These are phyloP conservation scores for Dysphania ambrosioides DNA, from an alignment of 148 eudicot species.

Conservation along the genomic window DNA sequence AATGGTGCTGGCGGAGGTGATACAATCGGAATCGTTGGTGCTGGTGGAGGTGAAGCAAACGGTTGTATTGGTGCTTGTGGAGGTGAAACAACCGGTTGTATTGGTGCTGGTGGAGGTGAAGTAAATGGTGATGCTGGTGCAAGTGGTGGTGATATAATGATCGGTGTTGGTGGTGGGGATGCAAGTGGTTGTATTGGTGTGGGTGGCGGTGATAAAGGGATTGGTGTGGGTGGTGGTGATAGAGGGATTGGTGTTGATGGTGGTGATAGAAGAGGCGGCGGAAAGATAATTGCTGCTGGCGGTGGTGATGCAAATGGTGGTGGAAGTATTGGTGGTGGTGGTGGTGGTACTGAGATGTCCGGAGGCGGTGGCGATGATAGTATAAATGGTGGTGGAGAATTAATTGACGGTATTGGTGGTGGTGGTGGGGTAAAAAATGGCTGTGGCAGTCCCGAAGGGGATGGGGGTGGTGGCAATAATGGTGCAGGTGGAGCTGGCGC, in stretches of 20 bases:
- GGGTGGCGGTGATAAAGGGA: conserved; percentile 17
- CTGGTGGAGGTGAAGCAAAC: conserved; percentile 20
- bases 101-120: conserved; percentile 21
- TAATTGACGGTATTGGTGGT: conserved; percentile 2
- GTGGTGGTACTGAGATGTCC: conserved; percentile 6
- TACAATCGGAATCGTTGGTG: background rate
- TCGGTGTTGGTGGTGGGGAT: conserved; percentile 26
- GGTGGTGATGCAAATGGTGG: conserved; percentile 16
- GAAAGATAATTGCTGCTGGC: conserved; percentile 1
- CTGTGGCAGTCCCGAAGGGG: background rate
- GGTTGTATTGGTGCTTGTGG: conserved; percentile 13
- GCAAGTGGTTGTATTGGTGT: conserved; percentile 6
- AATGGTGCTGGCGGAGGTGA: conserved; percentile 16
- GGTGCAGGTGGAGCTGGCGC: background rate
- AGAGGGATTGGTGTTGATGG: conserved; percentile 13
- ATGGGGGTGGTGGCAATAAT: background rate
- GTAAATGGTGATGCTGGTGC: conserved; percentile 16
- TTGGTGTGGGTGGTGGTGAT: conserved; percentile 14
- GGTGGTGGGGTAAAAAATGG: background rate
- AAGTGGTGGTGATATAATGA: background rate
- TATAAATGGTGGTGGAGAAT: conserved; percentile 23
- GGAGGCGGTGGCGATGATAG: conserved; percentile 14
- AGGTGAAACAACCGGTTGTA: background rate
- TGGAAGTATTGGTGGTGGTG: conserved; percentile 18
- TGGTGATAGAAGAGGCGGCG: conserved; percentile 20